Evolutionary conservation across 129 eudicot genomes (phyloP), one percentile per base, ranked within the genome.

Genomic region (Centrapalus pauciflorus): DNA sequence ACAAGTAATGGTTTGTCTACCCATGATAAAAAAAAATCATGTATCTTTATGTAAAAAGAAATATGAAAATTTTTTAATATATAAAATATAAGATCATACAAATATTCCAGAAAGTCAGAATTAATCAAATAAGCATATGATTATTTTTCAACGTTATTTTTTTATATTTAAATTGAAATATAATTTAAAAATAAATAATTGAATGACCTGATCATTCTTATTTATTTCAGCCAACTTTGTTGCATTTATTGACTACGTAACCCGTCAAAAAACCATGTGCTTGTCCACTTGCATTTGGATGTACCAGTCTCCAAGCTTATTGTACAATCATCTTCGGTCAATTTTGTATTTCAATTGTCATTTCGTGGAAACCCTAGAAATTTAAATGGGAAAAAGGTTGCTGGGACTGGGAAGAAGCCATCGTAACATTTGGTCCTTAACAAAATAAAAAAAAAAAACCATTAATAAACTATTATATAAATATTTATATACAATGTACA

Each of bases 171-270:
- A 68, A 40, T 34, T 25, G 28, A 41, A 38, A 16, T 35, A n/a
- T 69, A 33, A 34, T 21, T 48, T 14, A 34, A 58, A 21, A 67
- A 16, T 4, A 3, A 21, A 51, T 40, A 14, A 8, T 7, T 54
- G 29, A 55, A 69, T 27, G 78, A 74, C 60, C 48, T 33, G 28
- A 59, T 71, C 61, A 9, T 71, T 71, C 28, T 17, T 41, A n/a
- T 52, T 14, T 71, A 71, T 30, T 61, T 50, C 13, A 16, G 60
- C 55, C 65, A 64, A 65, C 72, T 29, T 29, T 20, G 28, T 28
- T 58, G n/a, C n/a, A n/a, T n/a, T n/a, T n/a, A n/a, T n/a, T n/a
- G n/a, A n/a, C n/a, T n/a, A n/a, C n/a, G n/a, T n/a, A n/a, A n/a
- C n/a, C n/a, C n/a, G n/a, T n/a, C n/a, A n/a, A n/a, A 43, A 64